Conservation (phyloP, 306 rosid species). For the Arachis stenosperma region DNA sequence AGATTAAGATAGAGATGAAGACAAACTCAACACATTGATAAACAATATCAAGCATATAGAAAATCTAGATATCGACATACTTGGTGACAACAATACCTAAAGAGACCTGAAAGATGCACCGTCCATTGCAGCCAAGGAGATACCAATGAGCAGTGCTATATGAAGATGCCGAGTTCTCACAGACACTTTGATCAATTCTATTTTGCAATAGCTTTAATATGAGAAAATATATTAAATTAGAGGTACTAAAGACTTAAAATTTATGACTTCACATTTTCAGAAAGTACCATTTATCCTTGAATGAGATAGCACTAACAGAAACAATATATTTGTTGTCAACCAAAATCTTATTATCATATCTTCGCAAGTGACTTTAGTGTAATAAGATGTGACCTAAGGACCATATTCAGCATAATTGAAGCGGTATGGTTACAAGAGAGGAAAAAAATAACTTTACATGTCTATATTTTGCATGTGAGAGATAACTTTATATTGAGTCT, state of each 20-base stretch:
- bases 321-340: background rate
- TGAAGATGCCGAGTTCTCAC: slow-evolving; percentile 34
- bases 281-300: slow-evolving; percentile 45
- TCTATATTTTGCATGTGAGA: background rate
- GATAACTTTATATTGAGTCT: background rate
- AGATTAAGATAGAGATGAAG: slow-evolving; percentile 1
- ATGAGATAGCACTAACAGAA: slow-evolving; percentile 15
- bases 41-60: slow-evolving; percentile 27
- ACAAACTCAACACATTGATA: slow-evolving; percentile 16
- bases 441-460: background rate
- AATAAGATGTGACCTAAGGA: background rate
- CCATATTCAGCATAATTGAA: background rate
- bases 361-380: background rate
- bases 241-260: slow-evolving; percentile 22
- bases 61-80: slow-evolving; percentile 55
- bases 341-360: background rate
- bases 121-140: slow-evolving; percentile 52
- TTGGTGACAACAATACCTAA: slow-evolving; percentile 58
- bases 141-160: slow-evolving; percentile 54
- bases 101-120: slow-evolving; percentile 59
- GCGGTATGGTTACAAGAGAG: background rate
- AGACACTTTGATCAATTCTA: slow-evolving; percentile 18
- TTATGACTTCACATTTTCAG: slow-evolving; percentile 1
- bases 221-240: background rate
- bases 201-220: background rate